Base-by-base conservation (phyloP, 1,284 basidiomycete species). In the Ceratobasidium sp. region DNA sequence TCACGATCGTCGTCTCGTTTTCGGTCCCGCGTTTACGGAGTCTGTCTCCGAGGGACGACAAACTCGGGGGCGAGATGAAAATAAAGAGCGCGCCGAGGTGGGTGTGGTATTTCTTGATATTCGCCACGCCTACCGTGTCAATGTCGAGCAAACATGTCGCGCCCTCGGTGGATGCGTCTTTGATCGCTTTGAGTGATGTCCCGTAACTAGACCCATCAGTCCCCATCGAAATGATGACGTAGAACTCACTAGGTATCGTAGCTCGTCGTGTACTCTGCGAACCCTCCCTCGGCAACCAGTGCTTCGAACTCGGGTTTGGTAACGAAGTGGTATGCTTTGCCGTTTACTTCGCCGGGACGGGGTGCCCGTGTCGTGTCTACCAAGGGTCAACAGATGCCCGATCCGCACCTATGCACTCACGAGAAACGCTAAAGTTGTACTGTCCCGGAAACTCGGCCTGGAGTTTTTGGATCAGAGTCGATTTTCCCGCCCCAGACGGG, bases 381-480 rank as follows among this genome's bases (percentile, higher is more conserved):
- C 38, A 22, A n/a, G 42, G 17, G 7, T 17, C 42, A 49, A 27
- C 70, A 43, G 68, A 45, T 34, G 71, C 34, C 60, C 69, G 31
- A 67, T 56, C 47, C 27, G 1, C 35, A 52, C 17, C 56, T 35
- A 27, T 69, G 35, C 35, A 81, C 90, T 74, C 79, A 96, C 94
- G 96, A 62, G 95, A 98, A 69, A 99, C 91, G 75, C 88, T 90
- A 82, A 98, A 99, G 4, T 93, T 93, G 79, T 98, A 99, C 72
- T 85, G 87, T 77, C 90, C 87, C 3, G 94, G 95, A 75, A 86
- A 87, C 52, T 94, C 90, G 34, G 81, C 82, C 76, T 98, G 94
- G 56, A 99, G 88, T 57, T 87, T 88, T 72, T 86, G 86, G 71
- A 99, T 86, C 62, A 98, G 87, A 0, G 96, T 97, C 75, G 91